Evolutionary conservation across 106 monocot genomes (phyloP).

Genomic region (Posidonia australis): DNA sequence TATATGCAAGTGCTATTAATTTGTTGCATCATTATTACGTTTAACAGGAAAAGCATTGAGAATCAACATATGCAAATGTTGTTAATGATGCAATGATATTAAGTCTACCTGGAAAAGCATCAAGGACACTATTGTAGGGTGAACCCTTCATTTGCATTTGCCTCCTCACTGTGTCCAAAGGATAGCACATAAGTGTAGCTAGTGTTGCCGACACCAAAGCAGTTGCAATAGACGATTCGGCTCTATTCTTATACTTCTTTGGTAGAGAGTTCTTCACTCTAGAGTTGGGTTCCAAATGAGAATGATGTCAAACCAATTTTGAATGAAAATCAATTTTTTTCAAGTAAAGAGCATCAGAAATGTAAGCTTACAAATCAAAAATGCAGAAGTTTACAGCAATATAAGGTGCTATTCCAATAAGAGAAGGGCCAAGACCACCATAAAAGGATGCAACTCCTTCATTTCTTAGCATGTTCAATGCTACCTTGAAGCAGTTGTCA

Average conservation of each 20-base stretch:
- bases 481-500: constrained; percentile 43
- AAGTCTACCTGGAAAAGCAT: constrained; percentile 72
- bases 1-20: too few relatives aligned
- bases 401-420: constrained; percentile 90
- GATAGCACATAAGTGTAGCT: constrained; percentile 91
- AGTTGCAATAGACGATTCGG: constrained; percentile 78
- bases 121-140: constrained; percentile 67
- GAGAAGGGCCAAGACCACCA: constrained; percentile 88
- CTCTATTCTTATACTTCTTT: constrained; percentile 72
- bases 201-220: constrained; percentile 81
- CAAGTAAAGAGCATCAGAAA: constrained; percentile 2
- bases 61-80: too few relatives aligned
- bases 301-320: neutral
- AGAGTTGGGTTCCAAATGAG: constrained; percentile 4
- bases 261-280: constrained; percentile 97
- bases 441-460: constrained; percentile 93
- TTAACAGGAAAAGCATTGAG: too few relatives aligned
- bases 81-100: neutral
- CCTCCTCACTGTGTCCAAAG: constrained; percentile 90
- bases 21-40: too few relatives aligned
- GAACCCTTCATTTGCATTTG: constrained; percentile 99
- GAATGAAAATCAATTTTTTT: neutral
- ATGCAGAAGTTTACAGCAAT: constrained; percentile 97
- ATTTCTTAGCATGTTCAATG: constrained; percentile 74
- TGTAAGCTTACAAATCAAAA: constrained; percentile 80